A percentile compares a stretch with the other conserved stretches of the same genome.
These are phyloP conservation scores for Rhizopogon sp. DNA, from an alignment of 768 basidiomycete species.

Conservation along the genomic window DNA sequence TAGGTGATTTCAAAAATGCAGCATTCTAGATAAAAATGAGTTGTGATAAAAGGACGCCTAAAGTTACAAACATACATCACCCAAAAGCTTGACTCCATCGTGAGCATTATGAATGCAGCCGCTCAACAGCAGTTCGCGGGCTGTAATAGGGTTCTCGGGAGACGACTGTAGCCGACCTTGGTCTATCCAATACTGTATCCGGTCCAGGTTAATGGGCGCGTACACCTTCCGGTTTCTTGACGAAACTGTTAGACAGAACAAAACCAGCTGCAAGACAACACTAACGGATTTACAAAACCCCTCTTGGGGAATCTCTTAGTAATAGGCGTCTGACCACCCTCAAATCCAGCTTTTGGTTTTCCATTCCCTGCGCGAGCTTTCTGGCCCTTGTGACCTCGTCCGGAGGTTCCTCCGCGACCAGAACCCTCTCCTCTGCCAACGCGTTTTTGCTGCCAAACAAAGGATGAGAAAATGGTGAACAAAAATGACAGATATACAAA, in stretches of 20 bases:
- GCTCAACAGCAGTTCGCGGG: constrained; percentile 76
- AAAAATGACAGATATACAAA: constrained; percentile 22
- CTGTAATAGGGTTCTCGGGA: constrained; percentile 81
- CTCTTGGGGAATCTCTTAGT: constrained; percentile 88
- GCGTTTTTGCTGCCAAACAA: constrained; percentile 73
- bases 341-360: constrained; percentile 78
- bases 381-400: constrained; percentile 93
- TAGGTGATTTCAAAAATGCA: constrained; percentile 57
- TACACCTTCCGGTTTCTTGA: constrained; percentile 68
- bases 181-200: constrained; percentile 89
- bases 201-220: constrained; percentile 82
- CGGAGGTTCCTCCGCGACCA: constrained; percentile 87
- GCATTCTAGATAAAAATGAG: constrained; percentile 45
- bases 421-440: constrained; percentile 92
- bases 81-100: constrained; percentile 90
- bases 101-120: constrained; percentile 85
- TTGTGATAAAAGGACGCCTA: not conserved
- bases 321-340: constrained; percentile 96
- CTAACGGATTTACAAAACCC: constrained; percentile 91
- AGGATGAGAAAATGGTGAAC: constrained; percentile 2
- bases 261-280: constrained; percentile 12
- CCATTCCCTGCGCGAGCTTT: constrained; percentile 89
- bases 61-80: constrained; percentile 50
- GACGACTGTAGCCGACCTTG: constrained; percentile 76
- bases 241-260: not conserved